Percentiles rank a stretch among this genome's conserved stretches.
Conservation (phyloP, 345 rosid species). For the Moricandia arvensis region DNA sequence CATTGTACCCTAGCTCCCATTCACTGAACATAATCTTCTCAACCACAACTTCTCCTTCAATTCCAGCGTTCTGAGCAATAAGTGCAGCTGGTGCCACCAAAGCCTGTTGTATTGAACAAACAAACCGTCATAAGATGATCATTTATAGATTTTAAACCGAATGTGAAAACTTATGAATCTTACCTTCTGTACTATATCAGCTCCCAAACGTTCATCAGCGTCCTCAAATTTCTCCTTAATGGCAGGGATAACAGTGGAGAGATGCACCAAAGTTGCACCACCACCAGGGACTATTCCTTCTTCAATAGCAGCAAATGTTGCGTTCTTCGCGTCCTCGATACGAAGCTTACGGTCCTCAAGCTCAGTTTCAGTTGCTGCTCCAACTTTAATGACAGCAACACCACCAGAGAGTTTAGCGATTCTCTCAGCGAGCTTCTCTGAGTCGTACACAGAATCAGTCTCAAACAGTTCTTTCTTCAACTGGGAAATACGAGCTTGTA, state of each 20-base stretch:
- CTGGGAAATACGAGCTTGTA: conserved; percentile 78
- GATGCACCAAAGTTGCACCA: conserved; percentile 90
- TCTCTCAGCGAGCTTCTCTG: conserved; percentile 90
- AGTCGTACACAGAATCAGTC: conserved; percentile 87
- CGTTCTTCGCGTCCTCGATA: conserved; percentile 95
- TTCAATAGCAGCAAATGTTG: conserved; percentile 96
- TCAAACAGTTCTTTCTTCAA: conserved; percentile 79
- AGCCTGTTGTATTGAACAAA: conserved; percentile 48
- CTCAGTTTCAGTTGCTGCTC: conserved; percentile 98
- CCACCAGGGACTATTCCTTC: conserved; percentile 99
- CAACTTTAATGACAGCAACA: conserved; percentile 94
- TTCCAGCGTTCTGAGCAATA: conserved; percentile 93
- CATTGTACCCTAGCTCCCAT: conserved; percentile 95
- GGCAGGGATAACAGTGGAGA: conserved; percentile 63
- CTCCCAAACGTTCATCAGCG: conserved; percentile 84
- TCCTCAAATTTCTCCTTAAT: conserved; percentile 78
- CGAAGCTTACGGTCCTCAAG: conserved; percentile 96
- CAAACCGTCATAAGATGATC: background rate
- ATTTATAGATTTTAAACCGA: background rate
- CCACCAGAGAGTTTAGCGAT: conserved; percentile 95
- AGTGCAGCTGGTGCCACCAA: conserved; percentile 78
- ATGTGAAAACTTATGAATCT: background rate
- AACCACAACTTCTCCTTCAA: conserved; percentile 94
- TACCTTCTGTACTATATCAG: conserved; percentile 97
- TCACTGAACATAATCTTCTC: conserved; percentile 71